Base-by-base conservation (phyloP, 179 eudicot genomes). In the Gypsophila paniculata region DNA sequence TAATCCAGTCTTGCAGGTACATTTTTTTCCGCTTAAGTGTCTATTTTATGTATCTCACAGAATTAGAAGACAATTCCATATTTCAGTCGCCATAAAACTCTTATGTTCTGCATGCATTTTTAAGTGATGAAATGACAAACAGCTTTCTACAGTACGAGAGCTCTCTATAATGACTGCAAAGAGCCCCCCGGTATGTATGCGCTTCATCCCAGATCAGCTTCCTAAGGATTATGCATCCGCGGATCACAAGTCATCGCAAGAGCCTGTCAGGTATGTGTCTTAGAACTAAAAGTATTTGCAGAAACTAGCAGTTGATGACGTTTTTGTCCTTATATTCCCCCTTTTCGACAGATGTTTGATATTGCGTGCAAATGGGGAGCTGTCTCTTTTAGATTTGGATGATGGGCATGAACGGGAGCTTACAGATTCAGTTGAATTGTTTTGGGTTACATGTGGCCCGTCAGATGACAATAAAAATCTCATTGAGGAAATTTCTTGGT, bases 101-200 rank as follows among this genome's bases (percentile, higher is more conserved):
- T 65, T 59, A 68, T 81, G 70, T 73, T 80, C 75, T 75, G 81
- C 90, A 84, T 86, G 88, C 90, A 77, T 88, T 89, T 85, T 91
- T 87, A 94, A 92, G 99, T 92, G 89, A 87, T 94, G 86, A 90
- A 85, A 91, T 94, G 97, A 91, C 99, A 90, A 94, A 94, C 99
- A 94, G 99, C 97, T 94, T 91, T 90, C 97, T 92, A 92, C 99
- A 92, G 99, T 94, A 94, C 92, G 99, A 78, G 97, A 94, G 82
- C 97, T 94, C 72, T 94, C 99, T 65, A 94, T 94, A 82, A 90
- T 94, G 97, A 90, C 95, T 68, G 99, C 99, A 34, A 94, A 94
- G 87, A 88, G 93, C 85, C 93, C 94, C 78, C 99, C 99, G 68
- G 90, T 88, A 75, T 86, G 93, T 65, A 94, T 94, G 94, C 92